phyloP scores from a whole-genome alignment of 148 eudicot genomes.

The Fagopyrum homotropicum region DNA sequence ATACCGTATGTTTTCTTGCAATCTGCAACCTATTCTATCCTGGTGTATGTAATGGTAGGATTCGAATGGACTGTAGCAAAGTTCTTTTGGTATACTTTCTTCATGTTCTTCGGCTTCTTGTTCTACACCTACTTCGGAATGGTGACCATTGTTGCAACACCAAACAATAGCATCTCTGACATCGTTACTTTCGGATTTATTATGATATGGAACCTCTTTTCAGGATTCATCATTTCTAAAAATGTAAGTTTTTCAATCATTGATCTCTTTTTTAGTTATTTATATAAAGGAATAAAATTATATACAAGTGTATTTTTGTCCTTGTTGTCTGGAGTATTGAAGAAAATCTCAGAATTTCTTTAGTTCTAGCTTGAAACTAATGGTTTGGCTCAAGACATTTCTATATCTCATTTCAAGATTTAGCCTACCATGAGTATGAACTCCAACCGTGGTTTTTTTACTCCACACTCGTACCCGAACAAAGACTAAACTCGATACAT shows the following conservation, averaged over 20 bases:
- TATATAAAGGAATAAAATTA: too few relatives aligned
- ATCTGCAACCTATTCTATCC: slow-evolving; percentile 35
- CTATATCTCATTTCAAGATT: too few relatives aligned
- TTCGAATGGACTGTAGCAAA: slow-evolving; percentile 68
- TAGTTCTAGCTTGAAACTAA: too few relatives aligned
- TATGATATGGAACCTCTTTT: slow-evolving; percentile 53
- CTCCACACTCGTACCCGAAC: too few relatives aligned
- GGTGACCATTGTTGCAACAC: slow-evolving; percentile 65
- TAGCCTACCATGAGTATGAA: too few relatives aligned
- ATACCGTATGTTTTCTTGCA: slow-evolving; percentile 56
- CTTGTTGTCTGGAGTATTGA: not conserved
- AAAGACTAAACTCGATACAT: too few relatives aligned
- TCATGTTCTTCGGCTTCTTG: slow-evolving; percentile 55
- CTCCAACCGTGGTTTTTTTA: too few relatives aligned
- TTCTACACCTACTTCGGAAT: slow-evolving; percentile 69
- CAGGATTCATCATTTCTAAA: slow-evolving; percentile 47
- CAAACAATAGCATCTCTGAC: slow-evolving; percentile 53
- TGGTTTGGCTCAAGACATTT: too few relatives aligned
- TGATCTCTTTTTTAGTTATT: too few relatives aligned
- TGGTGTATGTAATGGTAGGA: slow-evolving; percentile 69
- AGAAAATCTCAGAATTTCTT: too few relatives aligned
- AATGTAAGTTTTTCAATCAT: slow-evolving; percentile 23
- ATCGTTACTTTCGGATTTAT: slow-evolving; percentile 43
- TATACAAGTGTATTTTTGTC: not conserved
- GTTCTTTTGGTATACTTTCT: slow-evolving; percentile 60